Conservation (phyloP, 805 yeast genomes). For the Saccharomycopsis schoenii region DNA sequence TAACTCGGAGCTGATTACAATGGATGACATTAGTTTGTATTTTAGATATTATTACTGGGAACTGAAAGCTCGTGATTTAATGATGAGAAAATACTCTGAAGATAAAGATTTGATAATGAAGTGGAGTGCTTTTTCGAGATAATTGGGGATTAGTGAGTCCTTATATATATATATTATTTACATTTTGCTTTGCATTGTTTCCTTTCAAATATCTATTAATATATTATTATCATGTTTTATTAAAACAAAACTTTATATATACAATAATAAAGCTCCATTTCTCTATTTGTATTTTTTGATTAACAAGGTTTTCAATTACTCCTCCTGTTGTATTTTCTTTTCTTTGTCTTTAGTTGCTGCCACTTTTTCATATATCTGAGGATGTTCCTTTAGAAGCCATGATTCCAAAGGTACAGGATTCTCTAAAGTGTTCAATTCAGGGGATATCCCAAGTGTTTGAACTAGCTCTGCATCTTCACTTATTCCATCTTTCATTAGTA, state of each 20-base stretch:
- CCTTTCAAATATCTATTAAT: slow-evolving; percentile 36
- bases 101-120: neutral
- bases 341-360: neutral
- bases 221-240: neutral
- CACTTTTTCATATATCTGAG: neutral
- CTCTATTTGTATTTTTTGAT: no score
- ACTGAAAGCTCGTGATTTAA: neutral
- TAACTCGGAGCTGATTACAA: neutral
- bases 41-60: slow-evolving; percentile 1
- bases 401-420: neutral
- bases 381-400: neutral
- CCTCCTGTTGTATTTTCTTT: neutral
- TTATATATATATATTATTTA: no score
- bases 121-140: neutral
- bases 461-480: neutral
- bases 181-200: neutral
- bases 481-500: neutral
- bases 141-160: neutral
- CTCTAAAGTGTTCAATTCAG: neutral
- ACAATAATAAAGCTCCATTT: no score
- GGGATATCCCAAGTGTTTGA: neutral
- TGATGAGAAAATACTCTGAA: neutral
- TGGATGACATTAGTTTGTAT: neutral
- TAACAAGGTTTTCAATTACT: no score
- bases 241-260: neutral